phyloP scores from a whole-genome alignment of 805 yeast genomes.

The Wickerhamiella lipophila region DNA sequence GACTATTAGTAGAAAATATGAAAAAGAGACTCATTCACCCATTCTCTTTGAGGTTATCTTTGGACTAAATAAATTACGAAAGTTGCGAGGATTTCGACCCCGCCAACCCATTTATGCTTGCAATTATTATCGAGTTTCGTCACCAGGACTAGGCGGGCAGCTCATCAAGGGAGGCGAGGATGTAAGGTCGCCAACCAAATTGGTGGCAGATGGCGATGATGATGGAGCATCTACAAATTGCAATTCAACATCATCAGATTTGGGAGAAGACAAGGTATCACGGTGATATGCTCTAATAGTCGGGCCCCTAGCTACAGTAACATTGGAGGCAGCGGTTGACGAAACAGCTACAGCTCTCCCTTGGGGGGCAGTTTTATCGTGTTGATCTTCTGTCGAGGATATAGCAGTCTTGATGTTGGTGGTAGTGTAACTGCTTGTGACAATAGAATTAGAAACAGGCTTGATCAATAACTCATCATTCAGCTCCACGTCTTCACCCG shows the following conservation, averaged over 20 bases:
- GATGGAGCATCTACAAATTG: constrained; percentile 10
- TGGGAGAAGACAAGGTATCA: constrained; percentile 3
- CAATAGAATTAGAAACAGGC: neutral
- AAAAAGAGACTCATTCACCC: no score
- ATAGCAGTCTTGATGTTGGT: neutral
- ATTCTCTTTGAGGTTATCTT: neutral
- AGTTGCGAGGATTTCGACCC: neutral
- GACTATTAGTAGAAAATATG: neutral
- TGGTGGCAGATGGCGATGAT: constrained; percentile 1
- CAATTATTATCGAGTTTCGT: constrained; percentile 1
- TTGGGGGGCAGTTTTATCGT: neutral
- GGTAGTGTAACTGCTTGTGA: neutral
- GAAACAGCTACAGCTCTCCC: constrained; percentile 8
- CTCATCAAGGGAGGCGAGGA: constrained; percentile 15
- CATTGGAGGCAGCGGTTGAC: constrained; percentile 1
- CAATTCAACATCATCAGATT: constrained; percentile 3
- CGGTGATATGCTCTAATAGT: constrained; percentile 4
- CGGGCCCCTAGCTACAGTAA: constrained; percentile 6
- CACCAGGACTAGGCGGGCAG: constrained; percentile 24
- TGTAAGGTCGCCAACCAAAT: neutral
- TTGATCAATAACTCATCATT: neutral
- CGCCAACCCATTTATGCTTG: neutral
- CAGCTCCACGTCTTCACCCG: neutral
- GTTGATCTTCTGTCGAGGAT: neutral
- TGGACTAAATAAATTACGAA: neutral